Conservation (phyloP, 2,329 filamentous ascomycete genomes). For the Pochonia chlamydosporia region DNA sequence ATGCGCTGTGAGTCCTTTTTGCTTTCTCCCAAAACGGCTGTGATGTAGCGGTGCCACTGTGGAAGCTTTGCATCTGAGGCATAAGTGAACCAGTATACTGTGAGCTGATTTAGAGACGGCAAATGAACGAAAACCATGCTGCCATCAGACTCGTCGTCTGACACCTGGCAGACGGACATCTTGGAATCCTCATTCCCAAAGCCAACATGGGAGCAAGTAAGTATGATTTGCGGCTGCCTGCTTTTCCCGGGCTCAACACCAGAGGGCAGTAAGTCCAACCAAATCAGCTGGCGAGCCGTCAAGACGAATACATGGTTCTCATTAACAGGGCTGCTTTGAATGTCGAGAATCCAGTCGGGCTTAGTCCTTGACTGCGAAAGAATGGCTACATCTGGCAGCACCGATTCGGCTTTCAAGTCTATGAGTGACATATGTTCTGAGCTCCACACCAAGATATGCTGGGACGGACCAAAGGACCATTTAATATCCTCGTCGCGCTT, state of each 20-base stretch:
- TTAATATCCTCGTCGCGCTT: constrained; percentile 7
- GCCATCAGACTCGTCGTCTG: constrained; percentile 13
- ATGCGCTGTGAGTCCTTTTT: constrained; percentile 3
- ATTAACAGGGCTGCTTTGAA: constrained; percentile 40
- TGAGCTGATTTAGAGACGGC: constrained; percentile 22
- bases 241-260: constrained; percentile 2
- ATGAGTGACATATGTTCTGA: constrained; percentile 27
- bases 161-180: constrained; percentile 23
- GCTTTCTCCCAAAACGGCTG: constrained; percentile 17
- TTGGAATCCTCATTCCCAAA: constrained; percentile 17
- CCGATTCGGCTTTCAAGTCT: constrained; percentile 27
- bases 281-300: constrained; percentile 45
- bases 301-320: constrained; percentile 51
- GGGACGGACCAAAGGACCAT: background rate
- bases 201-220: constrained; percentile 23
- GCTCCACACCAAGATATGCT: constrained; percentile 31
- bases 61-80: constrained; percentile 20
- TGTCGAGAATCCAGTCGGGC: constrained; percentile 46
- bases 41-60: constrained; percentile 31
- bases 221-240: constrained; percentile 18
- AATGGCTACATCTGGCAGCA: constrained; percentile 21
- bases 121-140: constrained; percentile 29
- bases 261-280: constrained; percentile 34
- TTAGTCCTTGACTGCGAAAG: constrained; percentile 17
- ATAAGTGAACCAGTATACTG: constrained; percentile 29